Evolutionary conservation across 768 basidiomycete species (phyloP).

Genomic region (Wakefieldia striispora): DNA sequence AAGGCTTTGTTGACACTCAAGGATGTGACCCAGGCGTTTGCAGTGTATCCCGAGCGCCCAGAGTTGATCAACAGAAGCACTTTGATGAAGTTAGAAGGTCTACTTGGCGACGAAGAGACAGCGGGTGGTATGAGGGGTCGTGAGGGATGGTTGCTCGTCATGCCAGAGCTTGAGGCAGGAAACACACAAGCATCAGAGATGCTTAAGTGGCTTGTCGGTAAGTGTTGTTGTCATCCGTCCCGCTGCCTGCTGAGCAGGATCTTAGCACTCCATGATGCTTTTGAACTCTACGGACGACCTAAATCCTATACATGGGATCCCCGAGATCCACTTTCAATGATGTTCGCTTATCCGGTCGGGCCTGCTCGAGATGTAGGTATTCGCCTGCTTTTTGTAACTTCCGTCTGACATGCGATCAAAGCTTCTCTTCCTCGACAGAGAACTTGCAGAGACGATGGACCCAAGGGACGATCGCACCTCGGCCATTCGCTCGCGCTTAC

Average conservation of each 20-base stretch:
- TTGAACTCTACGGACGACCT: conserved; percentile 87
- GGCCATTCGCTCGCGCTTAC: conserved; percentile 57
- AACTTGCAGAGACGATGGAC: conserved; percentile 74
- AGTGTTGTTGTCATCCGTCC: conserved; percentile 24
- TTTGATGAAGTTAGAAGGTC: conserved; percentile 88
- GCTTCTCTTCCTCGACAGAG: conserved; percentile 87
- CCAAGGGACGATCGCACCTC: conserved; percentile 78
- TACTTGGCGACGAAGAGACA: conserved; percentile 74
- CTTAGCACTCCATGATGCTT: conserved; percentile 80
- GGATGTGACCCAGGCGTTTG: conserved; percentile 80
- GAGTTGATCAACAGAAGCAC: conserved; percentile 87
- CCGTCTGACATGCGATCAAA: conserved; percentile 32
- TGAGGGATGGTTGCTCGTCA: conserved; percentile 86
- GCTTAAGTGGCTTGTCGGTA: conserved; percentile 88
- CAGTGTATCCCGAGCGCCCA: conserved; percentile 94
- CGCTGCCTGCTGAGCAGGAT: conserved; percentile 9
- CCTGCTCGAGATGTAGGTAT: conserved; percentile 73
- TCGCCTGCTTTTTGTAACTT: not conserved
- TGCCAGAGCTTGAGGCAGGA: conserved; percentile 79
- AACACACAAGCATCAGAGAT: conserved; percentile 73
- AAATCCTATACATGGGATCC: conserved; percentile 88
- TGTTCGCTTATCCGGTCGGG: conserved; percentile 94
- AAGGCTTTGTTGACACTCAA: conserved; percentile 67
- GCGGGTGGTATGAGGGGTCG: conserved; percentile 62
- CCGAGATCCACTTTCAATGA: conserved; percentile 73